A percentile compares a stretch with the other conserved stretches of the same genome.
These are phyloP conservation scores for Leptosphaerulina australis DNA, from an alignment of 2,329 filamentous ascomycete genomes.

Conservation along the genomic window DNA sequence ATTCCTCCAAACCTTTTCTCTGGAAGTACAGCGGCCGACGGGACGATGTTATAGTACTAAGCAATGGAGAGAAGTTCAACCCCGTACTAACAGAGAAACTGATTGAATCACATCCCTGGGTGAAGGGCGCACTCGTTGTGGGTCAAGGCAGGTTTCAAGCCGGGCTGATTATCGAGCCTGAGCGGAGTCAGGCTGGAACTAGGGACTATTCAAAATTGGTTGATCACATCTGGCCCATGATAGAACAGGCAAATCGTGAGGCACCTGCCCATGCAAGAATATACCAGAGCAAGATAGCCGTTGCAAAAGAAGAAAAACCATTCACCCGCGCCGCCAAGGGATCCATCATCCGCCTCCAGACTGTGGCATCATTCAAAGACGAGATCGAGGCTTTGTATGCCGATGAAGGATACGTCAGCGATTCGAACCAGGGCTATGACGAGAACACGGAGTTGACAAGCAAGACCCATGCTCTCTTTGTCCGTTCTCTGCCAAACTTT, in stretches of 20 bases:
- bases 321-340: conserved; percentile 35
- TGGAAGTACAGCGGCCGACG: conserved; percentile 40
- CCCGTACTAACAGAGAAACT: conserved; percentile 28
- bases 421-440: neutral
- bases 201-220: conserved; percentile 16
- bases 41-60: conserved; percentile 43
- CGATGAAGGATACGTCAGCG: conserved; percentile 7
- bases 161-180: conserved; percentile 31
- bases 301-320: conserved; percentile 19
- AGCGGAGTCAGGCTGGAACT: neutral
- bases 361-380: conserved; percentile 24
- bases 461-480: conserved; percentile 1
- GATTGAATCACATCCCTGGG: conserved; percentile 16
- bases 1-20: conserved; percentile 22
- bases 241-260: conserved; percentile 29
- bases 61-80: conserved; percentile 41
- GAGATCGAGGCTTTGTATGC: conserved; percentile 34
- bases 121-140: conserved; percentile 27
- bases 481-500: neutral
- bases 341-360: conserved; percentile 30
- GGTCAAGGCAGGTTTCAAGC: conserved; percentile 29
- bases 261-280: conserved; percentile 35
- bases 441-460: neutral
- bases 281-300: conserved; percentile 18
- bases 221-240: conserved; percentile 30